Base-by-base conservation (phyloP, 1,139 yeast genomes). In the Candida mesenterica region DNA sequence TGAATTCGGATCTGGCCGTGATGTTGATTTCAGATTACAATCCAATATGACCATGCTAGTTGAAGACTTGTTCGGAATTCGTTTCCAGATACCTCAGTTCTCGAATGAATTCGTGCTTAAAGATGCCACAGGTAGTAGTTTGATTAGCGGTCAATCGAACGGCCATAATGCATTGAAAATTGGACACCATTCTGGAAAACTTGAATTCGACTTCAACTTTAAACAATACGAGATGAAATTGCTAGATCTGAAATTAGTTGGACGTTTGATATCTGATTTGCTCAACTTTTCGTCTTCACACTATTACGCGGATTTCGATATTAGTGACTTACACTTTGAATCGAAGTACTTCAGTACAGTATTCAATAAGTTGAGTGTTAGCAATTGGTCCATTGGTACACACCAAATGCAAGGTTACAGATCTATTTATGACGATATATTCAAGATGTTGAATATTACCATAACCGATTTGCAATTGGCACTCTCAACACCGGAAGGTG, bases 391-490 rank as follows among this genome's bases (percentile, higher is more conserved):
- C 1, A 20, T 32, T 24, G 30, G 20, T 5, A 15, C 23, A 13
- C 28, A 25, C 7, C 15, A n/a, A 7, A 9, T 9, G 15, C 15
- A 20, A 12, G 26, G 14, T 5, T 14, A 28, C 19, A 32, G 27
- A 15, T 32, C 35, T 8, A 28, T 33, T n/a, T 31, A 32, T 24
- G 44, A 40, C 8, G 35, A 39, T 3, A 15, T 57, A 1, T 12
- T 61, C 10, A 41, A 46, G 1, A 34, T 41, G 10, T 22, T 61
- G 28, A 53, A 57, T 20, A 39, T 61, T 1, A 47, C 46, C 5
- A 44, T 69, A 4, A 48, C 50, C 13, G 44, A 50, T 2, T 39
- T 69, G 9, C 32, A 39, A 3, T 56, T 59, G 17, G 36, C 60
- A 7, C 53, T 53, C 2, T 57, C 74, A 0, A 45, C 49, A 10